A percentile compares a stretch with the other conserved stretches of the same genome.
These are phyloP conservation scores for Botrytis pseudocinerea DNA, from an alignment of 2,329 filamentous ascomycete genomes.

Conservation along the genomic window DNA sequence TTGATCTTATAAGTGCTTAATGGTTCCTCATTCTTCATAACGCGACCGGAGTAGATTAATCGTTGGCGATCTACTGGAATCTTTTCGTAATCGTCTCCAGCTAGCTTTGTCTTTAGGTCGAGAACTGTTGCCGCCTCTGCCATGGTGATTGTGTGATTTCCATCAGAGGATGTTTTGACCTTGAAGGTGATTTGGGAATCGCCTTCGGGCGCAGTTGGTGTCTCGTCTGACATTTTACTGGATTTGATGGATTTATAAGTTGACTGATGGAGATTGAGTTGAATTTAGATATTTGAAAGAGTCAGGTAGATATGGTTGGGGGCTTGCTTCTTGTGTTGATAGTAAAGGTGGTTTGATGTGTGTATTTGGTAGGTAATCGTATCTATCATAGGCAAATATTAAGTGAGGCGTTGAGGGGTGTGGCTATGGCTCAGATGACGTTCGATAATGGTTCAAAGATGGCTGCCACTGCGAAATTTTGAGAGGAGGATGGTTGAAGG, in stretches of 20 bases:
- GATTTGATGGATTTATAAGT: not conserved
- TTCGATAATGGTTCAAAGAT: conserved; percentile 11
- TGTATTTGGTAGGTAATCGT: not conserved
- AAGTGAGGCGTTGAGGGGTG: conserved; percentile 7
- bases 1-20: conserved; percentile 91
- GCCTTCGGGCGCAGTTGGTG: conserved; percentile 51
- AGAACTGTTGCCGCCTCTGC: conserved; percentile 72
- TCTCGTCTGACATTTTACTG: conserved; percentile 55
- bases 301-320: not conserved
- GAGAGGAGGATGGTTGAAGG: not conserved
- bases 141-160: conserved; percentile 80
- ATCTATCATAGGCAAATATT: conserved; percentile 12
- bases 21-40: conserved; percentile 92
- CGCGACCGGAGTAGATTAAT: conserved; percentile 94
- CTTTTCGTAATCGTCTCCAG: conserved; percentile 78
- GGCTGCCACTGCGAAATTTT: not conserved
- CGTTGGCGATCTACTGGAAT: conserved; percentile 86
- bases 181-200: conserved; percentile 89
- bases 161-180: conserved; percentile 94
- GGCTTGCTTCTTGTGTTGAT: not conserved
- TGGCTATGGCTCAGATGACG: conserved; percentile 15
- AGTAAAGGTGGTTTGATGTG: not conserved
- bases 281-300: not conserved
- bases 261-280: not conserved
- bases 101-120: conserved; percentile 88